These are phyloP conservation scores for Striga hermonthica DNA, from an alignment of 305 asterid genomes.

Conservation along the genomic window DNA sequence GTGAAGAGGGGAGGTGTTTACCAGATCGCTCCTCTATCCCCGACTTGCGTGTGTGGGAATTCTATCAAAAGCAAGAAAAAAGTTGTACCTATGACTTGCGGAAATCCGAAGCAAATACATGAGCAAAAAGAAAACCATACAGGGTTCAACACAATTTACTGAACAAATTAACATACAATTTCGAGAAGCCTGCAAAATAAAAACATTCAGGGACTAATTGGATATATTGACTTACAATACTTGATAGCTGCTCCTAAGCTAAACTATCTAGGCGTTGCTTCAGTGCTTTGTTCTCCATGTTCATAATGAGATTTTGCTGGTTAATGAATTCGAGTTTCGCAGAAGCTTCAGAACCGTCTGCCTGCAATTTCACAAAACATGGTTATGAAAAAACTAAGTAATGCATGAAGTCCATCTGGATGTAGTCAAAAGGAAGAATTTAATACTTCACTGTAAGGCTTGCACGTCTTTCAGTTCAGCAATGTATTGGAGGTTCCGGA, in stretches of 20 bases:
- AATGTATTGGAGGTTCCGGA: slow-evolving; percentile 90
- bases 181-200: background rate
- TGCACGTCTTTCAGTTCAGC: slow-evolving; percentile 91
- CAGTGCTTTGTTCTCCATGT: slow-evolving; percentile 93
- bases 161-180: background rate
- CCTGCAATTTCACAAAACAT: slow-evolving; percentile 45
- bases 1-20: too few relatives aligned
- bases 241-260: slow-evolving; percentile 90
- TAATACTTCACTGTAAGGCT: slow-evolving; percentile 68
- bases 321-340: slow-evolving; percentile 90
- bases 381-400: slow-evolving; percentile 11
- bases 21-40: too few relatives aligned
- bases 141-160: background rate
- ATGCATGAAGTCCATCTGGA: slow-evolving; percentile 20
- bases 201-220: background rate
- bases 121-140: background rate
- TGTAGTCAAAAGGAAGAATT: slow-evolving; percentile 20
- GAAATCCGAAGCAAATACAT: background rate
- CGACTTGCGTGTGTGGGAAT: too few relatives aligned
- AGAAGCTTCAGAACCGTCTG: slow-evolving; percentile 77
- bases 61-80: too few relatives aligned
- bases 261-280: slow-evolving; percentile 81
- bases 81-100: too few relatives aligned
- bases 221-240: slow-evolving; percentile 52
- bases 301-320: slow-evolving; percentile 82